Evolutionary conservation across 139 green algal species (phyloP).

Genomic region (Astrephomene gubernaculifera): DNA sequence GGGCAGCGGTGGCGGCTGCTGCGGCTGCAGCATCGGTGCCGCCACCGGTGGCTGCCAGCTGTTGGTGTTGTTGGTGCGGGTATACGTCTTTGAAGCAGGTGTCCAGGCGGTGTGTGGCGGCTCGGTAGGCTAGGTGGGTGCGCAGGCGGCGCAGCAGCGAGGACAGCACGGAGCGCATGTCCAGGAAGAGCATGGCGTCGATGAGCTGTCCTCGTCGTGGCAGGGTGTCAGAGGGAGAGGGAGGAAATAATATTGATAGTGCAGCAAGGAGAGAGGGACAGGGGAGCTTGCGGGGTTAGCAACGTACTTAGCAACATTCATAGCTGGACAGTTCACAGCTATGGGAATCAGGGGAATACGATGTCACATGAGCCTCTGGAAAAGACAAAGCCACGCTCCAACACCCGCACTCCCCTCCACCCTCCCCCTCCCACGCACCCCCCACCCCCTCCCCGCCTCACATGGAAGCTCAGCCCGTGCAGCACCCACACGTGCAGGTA

Average conservation of each 20-base stretch:
- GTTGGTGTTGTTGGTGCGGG: too few relatives aligned
- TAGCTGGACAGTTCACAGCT: too few relatives aligned
- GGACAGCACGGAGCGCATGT: conserved; percentile 53
- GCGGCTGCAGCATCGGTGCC: not conserved
- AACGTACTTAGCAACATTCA: too few relatives aligned
- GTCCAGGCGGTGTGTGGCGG: conserved; percentile 59
- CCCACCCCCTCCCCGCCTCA: not conserved
- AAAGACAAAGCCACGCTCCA: too few relatives aligned
- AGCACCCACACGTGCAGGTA: conserved; percentile 66
- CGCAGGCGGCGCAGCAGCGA: conserved; percentile 46
- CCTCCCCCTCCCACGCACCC: not conserved
- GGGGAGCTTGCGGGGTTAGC: too few relatives aligned
- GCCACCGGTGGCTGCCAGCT: not conserved
- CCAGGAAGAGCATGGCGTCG: conserved; percentile 67
- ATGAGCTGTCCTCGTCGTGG: conserved; percentile 39
- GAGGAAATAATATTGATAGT: too few relatives aligned
- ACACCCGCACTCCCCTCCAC: not conserved
- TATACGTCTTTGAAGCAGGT: conserved; percentile 62
- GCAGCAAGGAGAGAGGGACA: too few relatives aligned
- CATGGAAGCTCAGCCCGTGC: conserved; percentile 56
- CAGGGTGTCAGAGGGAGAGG: too few relatives aligned
- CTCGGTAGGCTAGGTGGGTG: conserved; percentile 50
- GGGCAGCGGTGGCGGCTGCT: not conserved
- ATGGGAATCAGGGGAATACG: too few relatives aligned
- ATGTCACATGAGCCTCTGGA: too few relatives aligned